Base-by-base conservation (phyloP, 2,329 filamentous ascomycete genomes). In the Exophiala dermatitidis region DNA sequence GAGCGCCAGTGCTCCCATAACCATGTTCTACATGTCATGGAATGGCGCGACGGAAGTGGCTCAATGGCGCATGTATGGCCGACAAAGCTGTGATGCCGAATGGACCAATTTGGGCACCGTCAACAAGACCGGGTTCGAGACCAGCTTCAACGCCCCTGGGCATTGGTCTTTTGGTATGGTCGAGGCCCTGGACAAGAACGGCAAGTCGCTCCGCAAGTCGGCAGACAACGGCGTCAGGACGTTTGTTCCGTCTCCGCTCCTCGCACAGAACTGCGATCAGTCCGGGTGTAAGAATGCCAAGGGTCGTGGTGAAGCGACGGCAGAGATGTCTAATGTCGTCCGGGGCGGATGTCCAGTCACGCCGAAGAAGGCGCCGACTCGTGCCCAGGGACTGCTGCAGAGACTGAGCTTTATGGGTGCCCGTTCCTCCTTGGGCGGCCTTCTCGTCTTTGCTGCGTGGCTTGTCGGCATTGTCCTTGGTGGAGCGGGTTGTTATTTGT, bases 41-140 rank as follows among this genome's bases (percentile, higher is more conserved):
- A 76, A 76, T 56, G 74, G 74, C 8, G 74, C 73, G 0, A 77
- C 74, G 1, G 73, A 75, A 46, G 66, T 76, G n/a, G 53, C 54
- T 12, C 65, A 60, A 5, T 77, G 67, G 67, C 62, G 62, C 5
- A 63, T 69, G 50, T 68, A 65, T 54, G 64, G 49, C 7, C 41
- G 41, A 9, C 29, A 36, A 4, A 38, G 32, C 34, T 46, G 48
- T 32, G 12, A 34, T n/a, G 48, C 26, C 1, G 31, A 36, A 2
- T 72, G 62, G 50, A 63, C 38, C 1, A 50, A 65, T 29, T 53
- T 71, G n/a, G 60, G 60, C 9, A 50, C 66, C 38, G 58, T 65
- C 1, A 38, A 46, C 31, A 72, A 68, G 57, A 60, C 56, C 3
- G 69, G 69, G 0, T 72, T 72, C 44, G 70, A 72, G 56, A 72